A percentile compares a stretch with the other conserved stretches of the same genome.
phyloP scores from a whole-genome alignment of 23 red algal genomes.

The Pyropia yezoensis region DNA sequence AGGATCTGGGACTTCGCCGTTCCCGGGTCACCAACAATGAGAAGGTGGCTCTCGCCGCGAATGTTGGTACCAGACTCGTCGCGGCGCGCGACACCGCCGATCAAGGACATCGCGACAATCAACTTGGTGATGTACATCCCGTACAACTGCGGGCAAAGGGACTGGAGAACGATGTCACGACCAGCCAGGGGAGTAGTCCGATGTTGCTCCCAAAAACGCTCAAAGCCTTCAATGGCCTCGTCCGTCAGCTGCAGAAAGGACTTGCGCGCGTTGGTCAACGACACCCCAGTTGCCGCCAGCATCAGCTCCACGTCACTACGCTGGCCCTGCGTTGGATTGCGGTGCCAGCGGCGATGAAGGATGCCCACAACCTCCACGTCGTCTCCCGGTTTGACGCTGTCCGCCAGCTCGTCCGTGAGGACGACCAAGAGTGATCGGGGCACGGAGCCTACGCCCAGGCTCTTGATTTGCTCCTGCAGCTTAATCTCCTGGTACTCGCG shows the following conservation, averaged over 20 bases:
- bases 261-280: slow-evolving; percentile 81
- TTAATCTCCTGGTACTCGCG: slow-evolving; percentile 91
- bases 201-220: slow-evolving; percentile 45
- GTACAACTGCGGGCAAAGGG: slow-evolving; percentile 88
- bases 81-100: slow-evolving; percentile 64
- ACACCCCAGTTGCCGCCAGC: slow-evolving; percentile 47
- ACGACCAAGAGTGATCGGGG: slow-evolving; percentile 79
- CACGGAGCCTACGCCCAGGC: slow-evolving; percentile 73
- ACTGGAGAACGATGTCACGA: slow-evolving; percentile 66
- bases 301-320: slow-evolving; percentile 84
- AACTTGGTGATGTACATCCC: slow-evolving; percentile 93
- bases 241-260: slow-evolving; percentile 65
- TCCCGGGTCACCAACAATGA: slow-evolving; percentile 93
- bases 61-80: slow-evolving; percentile 72
- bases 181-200: slow-evolving; percentile 19
- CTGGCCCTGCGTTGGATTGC: slow-evolving; percentile 16
- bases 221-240: slow-evolving; percentile 57
- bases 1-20: slow-evolving; percentile 90
- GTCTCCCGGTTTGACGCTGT: slow-evolving; percentile 88
- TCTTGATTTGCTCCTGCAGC: slow-evolving; percentile 80
- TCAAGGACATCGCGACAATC: slow-evolving; percentile 75
- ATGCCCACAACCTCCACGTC: slow-evolving; percentile 70
- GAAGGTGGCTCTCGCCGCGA: slow-evolving; percentile 67
- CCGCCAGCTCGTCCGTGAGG: slow-evolving; percentile 86
- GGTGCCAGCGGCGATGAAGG: slow-evolving; percentile 71